Evolutionary conservation across 2,329 filamentous ascomycete genomes (phyloP).

Genomic region (Trichophyton equinum): DNA sequence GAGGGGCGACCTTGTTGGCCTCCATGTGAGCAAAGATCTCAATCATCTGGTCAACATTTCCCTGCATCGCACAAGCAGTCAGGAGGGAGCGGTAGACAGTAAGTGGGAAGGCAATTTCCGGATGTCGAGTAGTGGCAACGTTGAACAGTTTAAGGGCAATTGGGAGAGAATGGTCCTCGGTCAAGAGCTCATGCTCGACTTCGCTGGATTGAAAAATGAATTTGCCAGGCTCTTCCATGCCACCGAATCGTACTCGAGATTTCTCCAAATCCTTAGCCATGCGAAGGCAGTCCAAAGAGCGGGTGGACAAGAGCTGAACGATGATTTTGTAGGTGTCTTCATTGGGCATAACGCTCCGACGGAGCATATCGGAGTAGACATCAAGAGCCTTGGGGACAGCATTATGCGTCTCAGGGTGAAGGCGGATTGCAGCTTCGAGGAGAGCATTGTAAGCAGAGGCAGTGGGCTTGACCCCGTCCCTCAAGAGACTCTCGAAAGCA

Average conservation of each 20-base stretch:
- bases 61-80: slow-evolving; percentile 70
- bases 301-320: slow-evolving; percentile 65
- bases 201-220: slow-evolving; percentile 85
- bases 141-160: slow-evolving; percentile 79
- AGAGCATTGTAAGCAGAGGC: slow-evolving; percentile 86
- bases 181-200: slow-evolving; percentile 71
- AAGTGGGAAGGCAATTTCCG: slow-evolving; percentile 55
- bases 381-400: slow-evolving; percentile 84
- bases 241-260: slow-evolving; percentile 72
- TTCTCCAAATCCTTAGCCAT: slow-evolving; percentile 64
- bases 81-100: slow-evolving; percentile 79
- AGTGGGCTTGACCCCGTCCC: slow-evolving; percentile 66
- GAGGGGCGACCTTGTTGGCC: slow-evolving; percentile 56
- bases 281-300: slow-evolving; percentile 64
- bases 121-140: slow-evolving; percentile 52
- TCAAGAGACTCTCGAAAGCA: slow-evolving; percentile 81
- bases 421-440: slow-evolving; percentile 67
- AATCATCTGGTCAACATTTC: slow-evolving; percentile 77
- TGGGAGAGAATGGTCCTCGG: slow-evolving; percentile 74
- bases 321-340: slow-evolving; percentile 78
- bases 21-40: slow-evolving; percentile 89
- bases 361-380: slow-evolving; percentile 93
- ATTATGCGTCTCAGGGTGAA: slow-evolving; percentile 67
- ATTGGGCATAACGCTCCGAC: slow-evolving; percentile 68
- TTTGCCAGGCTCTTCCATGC: slow-evolving; percentile 68